Conservation (phyloP, 352 stramenopile genomes). For the Phytopythium litorale region DNA sequence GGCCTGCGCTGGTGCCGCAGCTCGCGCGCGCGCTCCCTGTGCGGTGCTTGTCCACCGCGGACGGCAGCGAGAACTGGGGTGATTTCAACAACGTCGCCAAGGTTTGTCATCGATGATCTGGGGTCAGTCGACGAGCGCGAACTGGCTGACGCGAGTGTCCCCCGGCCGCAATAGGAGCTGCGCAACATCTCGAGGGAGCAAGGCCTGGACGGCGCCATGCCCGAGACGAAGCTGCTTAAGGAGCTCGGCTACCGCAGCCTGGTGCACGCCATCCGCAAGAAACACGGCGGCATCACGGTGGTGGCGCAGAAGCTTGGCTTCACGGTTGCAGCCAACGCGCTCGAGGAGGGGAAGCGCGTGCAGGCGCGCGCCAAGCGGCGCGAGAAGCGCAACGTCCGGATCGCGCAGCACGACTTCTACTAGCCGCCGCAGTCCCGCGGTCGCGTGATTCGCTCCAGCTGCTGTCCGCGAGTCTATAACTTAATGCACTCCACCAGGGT, state of each 20-base stretch:
- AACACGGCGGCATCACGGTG: conserved; percentile 67
- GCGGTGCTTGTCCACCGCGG: conserved; percentile 9
- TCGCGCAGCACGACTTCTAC: conserved; percentile 73
- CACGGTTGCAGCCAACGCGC: conserved; percentile 22
- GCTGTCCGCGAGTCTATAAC: no score
- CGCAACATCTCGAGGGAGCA: conserved; percentile 54
- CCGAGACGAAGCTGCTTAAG: conserved; percentile 73
- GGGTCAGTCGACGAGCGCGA: background rate
- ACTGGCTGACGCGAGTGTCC: background rate
- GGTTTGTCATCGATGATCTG: conserved; percentile 17
- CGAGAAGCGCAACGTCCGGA: conserved; percentile 43
- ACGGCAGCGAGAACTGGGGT: conserved; percentile 33
- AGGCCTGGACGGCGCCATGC: conserved; percentile 31
- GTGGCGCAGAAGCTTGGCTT: conserved; percentile 59
- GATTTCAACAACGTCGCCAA: conserved; percentile 62
- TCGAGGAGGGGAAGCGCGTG: conserved; percentile 73
- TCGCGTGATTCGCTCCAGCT: background rate
- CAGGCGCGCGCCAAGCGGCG: conserved; percentile 56
- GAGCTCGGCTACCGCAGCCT: conserved; percentile 53
- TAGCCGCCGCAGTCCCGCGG: conserved; percentile 5
- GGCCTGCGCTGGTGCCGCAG: background rate
- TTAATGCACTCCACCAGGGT: no score
- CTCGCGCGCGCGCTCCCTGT: background rate
- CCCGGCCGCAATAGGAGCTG: conserved; percentile 33
- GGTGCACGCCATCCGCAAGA: conserved; percentile 77